Base-by-base conservation (phyloP, 257 asterid species). In the Marsdenia floribunda region DNA sequence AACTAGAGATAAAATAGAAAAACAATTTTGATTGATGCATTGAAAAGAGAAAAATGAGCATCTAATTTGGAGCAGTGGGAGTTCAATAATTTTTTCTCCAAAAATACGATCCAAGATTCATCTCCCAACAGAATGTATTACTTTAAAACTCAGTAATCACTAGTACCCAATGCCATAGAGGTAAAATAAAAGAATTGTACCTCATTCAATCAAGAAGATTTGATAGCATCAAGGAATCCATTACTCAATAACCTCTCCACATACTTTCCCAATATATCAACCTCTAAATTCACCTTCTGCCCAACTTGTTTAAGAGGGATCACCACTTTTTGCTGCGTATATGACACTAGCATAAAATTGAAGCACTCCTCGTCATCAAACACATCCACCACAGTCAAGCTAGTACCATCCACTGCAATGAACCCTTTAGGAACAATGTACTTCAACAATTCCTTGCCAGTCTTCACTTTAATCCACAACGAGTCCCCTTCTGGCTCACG, bases 361-460 rank as follows among this genome's bases (percentile, higher is more conserved):
- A 93, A 93, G 63, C 92, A 89, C 1, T 29, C 75, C 53, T 90
- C 96, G 1, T 88, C 89, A 63, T 91, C 97, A 79, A 87, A 88
- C 83, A 93, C 96, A 71, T 91, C 86, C 16, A 93, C 96, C 72
- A 91, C 98, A 15, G 97, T 93, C 88, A 93, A 87, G 78, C 98
- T 93, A 10, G 97, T 82, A 61, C 97, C 98, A 75, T 93, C 98
- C 70, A 93, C 88, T 11, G 93, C 93, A 53, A 93, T 86, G 37
- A 83, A 91, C 35, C 98, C 98, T 65, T 93, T 93, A 1, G 96
- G 96, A 80, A 93, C 97, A 77, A 93, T 89, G 79, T 87, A 93
- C 86, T 80, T 93, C 85, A 93, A 74, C 67, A 88, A 5, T 44
- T 89, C 96, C 68, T 76, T 85, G 0, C 60, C 80, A 37, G 84